Conservation (phyloP, 2,329 filamentous ascomycete species). For the Dactylellina parvicollis region DNA sequence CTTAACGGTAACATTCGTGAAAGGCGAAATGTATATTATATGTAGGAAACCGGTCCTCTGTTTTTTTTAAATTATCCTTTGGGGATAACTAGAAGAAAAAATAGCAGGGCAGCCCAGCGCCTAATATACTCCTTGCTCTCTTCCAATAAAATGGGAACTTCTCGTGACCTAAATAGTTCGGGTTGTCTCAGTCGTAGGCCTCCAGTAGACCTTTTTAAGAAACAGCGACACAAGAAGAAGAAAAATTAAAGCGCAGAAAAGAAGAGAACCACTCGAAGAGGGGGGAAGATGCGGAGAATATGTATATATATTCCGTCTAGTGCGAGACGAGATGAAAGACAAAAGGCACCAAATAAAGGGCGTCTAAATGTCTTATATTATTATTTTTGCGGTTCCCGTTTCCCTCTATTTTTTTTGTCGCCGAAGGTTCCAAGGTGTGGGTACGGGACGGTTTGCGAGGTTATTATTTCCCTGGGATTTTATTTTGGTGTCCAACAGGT, state of each 20-base stretch:
- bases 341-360: not conserved
- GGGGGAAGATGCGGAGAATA: slow-evolving; percentile 13
- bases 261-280: slow-evolving; percentile 6
- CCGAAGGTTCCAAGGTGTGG: slow-evolving; percentile 31
- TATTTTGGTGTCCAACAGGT: slow-evolving; percentile 36
- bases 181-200: slow-evolving; percentile 9
- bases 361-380: slow-evolving; percentile 16
- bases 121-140: slow-evolving; percentile 24
- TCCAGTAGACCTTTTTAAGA: not conserved
- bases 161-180: not conserved
- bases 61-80: too few species aligned
- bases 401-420: slow-evolving; percentile 37
- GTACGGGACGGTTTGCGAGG: slow-evolving; percentile 40
- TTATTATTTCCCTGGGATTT: slow-evolving; percentile 44
- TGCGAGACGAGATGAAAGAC: not conserved
- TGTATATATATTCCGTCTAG: slow-evolving; percentile 21
- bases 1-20: slow-evolving; percentile 39
- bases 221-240: slow-evolving; percentile 7
- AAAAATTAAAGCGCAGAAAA: slow-evolving; percentile 8
- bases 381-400: slow-evolving; percentile 11
- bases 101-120: slow-evolving; percentile 35
- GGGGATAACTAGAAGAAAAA: slow-evolving; percentile 21
- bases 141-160: not conserved
- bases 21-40: slow-evolving; percentile 4
- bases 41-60: slow-evolving; percentile 16